Percentiles rank a stretch among this genome's conserved stretches.
phyloP scores from a whole-genome alignment of 331 rosid species.

The Acacia pycnantha region DNA sequence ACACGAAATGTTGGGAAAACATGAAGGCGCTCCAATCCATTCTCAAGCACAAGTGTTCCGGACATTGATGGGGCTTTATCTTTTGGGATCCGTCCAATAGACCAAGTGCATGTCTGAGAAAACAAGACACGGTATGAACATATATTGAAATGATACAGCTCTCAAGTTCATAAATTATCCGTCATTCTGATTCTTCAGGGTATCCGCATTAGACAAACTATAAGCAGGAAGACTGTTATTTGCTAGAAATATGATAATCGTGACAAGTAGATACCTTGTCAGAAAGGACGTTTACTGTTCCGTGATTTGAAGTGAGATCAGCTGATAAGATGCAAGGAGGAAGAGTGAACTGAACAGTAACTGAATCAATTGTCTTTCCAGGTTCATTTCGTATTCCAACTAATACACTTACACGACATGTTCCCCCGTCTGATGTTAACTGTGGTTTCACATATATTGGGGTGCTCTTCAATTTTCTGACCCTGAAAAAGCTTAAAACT shows the following conservation, averaged over 20 bases:
- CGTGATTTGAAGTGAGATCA: conserved; percentile 78
- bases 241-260: neutral
- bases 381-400: conserved; percentile 87
- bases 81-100: conserved; percentile 83
- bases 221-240: neutral
- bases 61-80: conserved; percentile 92
- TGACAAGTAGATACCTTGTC: conserved; percentile 58
- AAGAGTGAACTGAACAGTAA: conserved; percentile 70
- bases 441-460: conserved; percentile 96
- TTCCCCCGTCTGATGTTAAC: conserved; percentile 77
- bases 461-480: conserved; percentile 82
- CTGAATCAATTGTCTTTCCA: conserved; percentile 77
- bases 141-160: neutral
- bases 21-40: conserved; percentile 77
- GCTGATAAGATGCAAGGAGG: conserved; percentile 81
- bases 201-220: neutral
- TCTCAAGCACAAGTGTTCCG: conserved; percentile 79
- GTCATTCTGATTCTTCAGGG: neutral
- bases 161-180: neutral
- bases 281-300: conserved; percentile 74
- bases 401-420: conserved; percentile 72
- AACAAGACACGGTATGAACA: neutral
- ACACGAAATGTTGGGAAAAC: conserved; percentile 87
- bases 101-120: conserved; percentile 84
- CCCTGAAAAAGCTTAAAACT: conserved; percentile 45